Percentiles rank a stretch among this genome's conserved stretches.
Conservation (phyloP, 257 asterid species). For the Penstemon eatonii region DNA sequence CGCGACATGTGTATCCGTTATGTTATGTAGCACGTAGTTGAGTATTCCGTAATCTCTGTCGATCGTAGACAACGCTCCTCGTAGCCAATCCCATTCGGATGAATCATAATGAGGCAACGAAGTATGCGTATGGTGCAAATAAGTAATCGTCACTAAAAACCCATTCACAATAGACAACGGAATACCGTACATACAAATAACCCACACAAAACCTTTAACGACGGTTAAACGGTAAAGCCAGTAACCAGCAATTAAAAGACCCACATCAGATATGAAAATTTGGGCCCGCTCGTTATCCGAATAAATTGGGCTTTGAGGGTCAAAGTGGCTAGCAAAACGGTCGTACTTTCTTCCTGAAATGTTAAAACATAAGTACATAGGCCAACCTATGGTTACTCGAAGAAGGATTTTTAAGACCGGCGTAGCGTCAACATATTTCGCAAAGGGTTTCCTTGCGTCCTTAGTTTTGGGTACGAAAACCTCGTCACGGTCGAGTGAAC, state of each 20-base stretch:
- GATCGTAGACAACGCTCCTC: conserved; percentile 63
- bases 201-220: conserved; percentile 48
- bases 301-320: conserved; percentile 63
- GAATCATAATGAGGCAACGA: conserved; percentile 68
- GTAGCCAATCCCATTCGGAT: conserved; percentile 69
- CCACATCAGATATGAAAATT: conserved; percentile 53
- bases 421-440: neutral
- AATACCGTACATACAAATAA: conserved; percentile 43
- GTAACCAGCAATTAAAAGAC: conserved; percentile 35
- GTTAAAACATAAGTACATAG: conserved; percentile 55
- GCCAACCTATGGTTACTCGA: conserved; percentile 57
- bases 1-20: conserved; percentile 31
- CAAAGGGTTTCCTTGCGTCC: conserved; percentile 39
- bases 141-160: conserved; percentile 61
- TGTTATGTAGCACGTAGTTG: conserved; percentile 59
- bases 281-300: conserved; percentile 52
- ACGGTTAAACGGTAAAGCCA: conserved; percentile 39
- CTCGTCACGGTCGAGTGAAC: conserved; percentile 64
- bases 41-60: conserved; percentile 62
- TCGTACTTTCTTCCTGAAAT: conserved; percentile 61
- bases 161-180: conserved; percentile 50
- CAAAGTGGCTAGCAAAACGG: conserved; percentile 55
- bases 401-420: neutral
- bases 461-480: conserved; percentile 66
- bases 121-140: conserved; percentile 64